Evolutionary conservation across 139 green algal species (phyloP).

Genomic region (Spirogloea muscicola): DNA sequence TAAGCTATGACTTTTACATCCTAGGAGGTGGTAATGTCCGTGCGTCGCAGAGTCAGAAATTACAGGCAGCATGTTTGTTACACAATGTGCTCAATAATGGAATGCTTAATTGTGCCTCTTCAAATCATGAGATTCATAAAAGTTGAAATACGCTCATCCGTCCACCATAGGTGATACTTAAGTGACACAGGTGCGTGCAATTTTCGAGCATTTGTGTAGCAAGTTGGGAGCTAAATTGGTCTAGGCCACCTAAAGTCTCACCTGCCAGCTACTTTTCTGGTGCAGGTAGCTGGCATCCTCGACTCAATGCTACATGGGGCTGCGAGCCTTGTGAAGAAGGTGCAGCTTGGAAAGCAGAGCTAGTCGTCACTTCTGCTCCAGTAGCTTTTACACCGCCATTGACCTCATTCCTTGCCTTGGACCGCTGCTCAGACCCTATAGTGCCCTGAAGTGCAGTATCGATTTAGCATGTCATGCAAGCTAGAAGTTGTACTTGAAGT

Average conservation of each 20-base stretch:
- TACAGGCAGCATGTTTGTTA: background rate
- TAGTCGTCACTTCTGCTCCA: too few relatives aligned
- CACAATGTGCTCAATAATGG: background rate
- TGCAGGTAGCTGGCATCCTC: constrained; percentile 47
- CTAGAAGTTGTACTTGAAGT: too few relatives aligned
- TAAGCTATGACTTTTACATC: background rate
- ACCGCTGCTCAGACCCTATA: too few relatives aligned
- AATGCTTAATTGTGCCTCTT: background rate
- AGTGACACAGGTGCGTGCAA: background rate
- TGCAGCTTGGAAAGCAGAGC: constrained; percentile 57
- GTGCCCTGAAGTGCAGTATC: too few relatives aligned
- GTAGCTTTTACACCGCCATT: too few relatives aligned
- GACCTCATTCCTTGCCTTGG: too few relatives aligned
- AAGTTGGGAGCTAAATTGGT: constrained; percentile 1
- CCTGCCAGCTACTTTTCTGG: background rate
- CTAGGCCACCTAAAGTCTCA: background rate
- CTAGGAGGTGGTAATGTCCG: background rate
- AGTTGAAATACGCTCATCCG: background rate
- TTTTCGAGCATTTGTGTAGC: background rate
- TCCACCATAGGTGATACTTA: constrained; percentile 10
- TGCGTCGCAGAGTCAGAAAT: background rate
- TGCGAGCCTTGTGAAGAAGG: constrained; percentile 46
- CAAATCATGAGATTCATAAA: background rate
- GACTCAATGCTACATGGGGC: constrained; percentile 45
- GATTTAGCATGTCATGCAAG: too few relatives aligned